These are phyloP conservation scores for Huntiella abstrusa DNA, from an alignment of 2,329 filamentous ascomycete species.

Conservation along the genomic window DNA sequence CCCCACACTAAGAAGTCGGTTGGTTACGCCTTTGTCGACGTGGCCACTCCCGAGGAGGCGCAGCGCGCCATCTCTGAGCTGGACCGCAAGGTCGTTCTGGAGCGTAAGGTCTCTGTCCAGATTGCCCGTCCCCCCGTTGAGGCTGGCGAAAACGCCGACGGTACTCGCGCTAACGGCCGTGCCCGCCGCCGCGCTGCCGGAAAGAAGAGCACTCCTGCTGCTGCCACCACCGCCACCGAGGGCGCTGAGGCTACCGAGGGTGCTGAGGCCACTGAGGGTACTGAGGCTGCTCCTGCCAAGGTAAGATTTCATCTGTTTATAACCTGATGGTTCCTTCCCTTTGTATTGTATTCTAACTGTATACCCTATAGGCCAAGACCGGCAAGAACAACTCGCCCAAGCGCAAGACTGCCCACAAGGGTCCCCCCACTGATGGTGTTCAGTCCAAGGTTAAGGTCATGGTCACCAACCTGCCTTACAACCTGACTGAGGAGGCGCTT, in stretches of 20 bases:
- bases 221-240: conserved; percentile 22
- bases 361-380: conserved; percentile 31
- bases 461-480: conserved; percentile 98
- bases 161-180: conserved; percentile 42
- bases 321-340: background rate
- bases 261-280: conserved; percentile 24
- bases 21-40: conserved; percentile 96
- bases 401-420: conserved; percentile 40
- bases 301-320: conserved; percentile 1
- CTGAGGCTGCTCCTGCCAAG: conserved; percentile 23
- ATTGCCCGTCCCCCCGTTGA: conserved; percentile 93
- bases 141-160: conserved; percentile 55
- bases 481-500: conserved; percentile 93
- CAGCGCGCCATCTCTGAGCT: conserved; percentile 90
- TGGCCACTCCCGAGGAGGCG: conserved; percentile 84
- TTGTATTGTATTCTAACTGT: background rate
- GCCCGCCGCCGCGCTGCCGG: conserved; percentile 41
- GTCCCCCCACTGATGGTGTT: conserved; percentile 90
- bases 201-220: conserved; percentile 19
- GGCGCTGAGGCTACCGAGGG: conserved; percentile 24
- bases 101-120: conserved; percentile 98
- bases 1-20: conserved; percentile 96
- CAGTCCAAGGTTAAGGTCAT: conserved; percentile 99
- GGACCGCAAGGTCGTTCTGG: conserved; percentile 91
- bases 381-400: conserved; percentile 23